Base-by-base conservation (phyloP, 768 basidiomycete genomes). In the Dendrothele bispora region DNA sequence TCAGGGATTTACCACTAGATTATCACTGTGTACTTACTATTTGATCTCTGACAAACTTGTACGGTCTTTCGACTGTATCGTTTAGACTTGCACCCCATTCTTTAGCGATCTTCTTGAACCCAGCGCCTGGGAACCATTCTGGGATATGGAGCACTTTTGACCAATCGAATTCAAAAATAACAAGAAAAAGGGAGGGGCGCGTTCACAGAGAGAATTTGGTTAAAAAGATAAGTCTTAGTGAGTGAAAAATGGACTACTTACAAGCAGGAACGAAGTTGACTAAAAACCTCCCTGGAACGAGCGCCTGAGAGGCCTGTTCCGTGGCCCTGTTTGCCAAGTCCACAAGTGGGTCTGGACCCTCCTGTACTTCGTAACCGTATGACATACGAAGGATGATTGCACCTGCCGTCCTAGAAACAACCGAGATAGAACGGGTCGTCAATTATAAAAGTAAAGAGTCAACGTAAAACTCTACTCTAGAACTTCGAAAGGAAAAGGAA, bases 51-150 rank as follows among this genome's bases (percentile, higher is more conserved):
- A 82, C 82, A 48, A 77, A 80, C 29, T 72, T 69, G 57, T 77
- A 69, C 6, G 84, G 83, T 46, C 66, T 67, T 22, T 79, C 72
- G 22, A 82, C 80, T 77, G 82, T 73, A 38, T 83, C 73, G 12
- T 62, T 55, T 22, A 85, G 66, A 0, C 80, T 83, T 2, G 63
- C 60, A n/a, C 71, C 69, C 81, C 82, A 86, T 36, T 66, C 66
- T 27, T 64, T 68, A 1, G 83, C 84, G 52, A 66, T 76, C 51
- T 55, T 62, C 57, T 77, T 76, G 67, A 85, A 86, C 5, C 65
- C 67, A 24, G 81, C 80, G 20, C 83, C 83, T 17, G 84, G 84
- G 53, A 83, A 72, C 83, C 84, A 86, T 21, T 68, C 62, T 26
- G 84, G 84, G 36, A 84, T 56, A 53, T 83, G 66, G n/a, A n/a